Conservation (phyloP, 257 asterid genomes). For the Capsicum pubescens region DNA sequence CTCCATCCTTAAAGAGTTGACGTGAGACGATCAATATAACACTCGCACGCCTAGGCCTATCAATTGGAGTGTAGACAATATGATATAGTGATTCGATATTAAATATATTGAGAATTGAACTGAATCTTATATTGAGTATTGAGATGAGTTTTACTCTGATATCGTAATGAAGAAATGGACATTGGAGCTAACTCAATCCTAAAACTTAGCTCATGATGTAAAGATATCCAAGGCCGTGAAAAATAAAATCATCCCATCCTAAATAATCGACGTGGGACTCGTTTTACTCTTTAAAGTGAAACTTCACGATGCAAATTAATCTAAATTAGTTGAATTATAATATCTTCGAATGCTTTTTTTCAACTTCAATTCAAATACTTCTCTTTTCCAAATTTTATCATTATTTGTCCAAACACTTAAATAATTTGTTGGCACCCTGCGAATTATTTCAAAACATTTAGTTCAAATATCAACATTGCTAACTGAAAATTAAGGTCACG, state of each 20-base stretch:
- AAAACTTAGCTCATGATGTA: neutral
- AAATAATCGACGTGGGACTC: too few relatives aligned
- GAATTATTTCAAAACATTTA: neutral
- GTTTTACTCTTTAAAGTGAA: neutral
- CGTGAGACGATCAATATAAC: neutral
- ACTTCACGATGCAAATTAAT: neutral
- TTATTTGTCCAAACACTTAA: neutral
- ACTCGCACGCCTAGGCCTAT: neutral
- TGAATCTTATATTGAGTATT: neutral
- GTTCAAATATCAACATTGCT: neutral
- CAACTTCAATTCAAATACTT: neutral
- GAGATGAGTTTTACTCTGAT: neutral
- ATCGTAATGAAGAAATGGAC: neutral
- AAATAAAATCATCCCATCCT: too few relatives aligned
- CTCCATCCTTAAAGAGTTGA: neutral
- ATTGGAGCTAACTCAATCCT: neutral
- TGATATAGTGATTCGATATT: neutral
- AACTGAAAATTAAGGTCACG: slow-evolving; percentile 9
- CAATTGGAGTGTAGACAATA: neutral
- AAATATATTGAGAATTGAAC: neutral
- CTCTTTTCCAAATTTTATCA: neutral
- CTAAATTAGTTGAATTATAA: neutral
- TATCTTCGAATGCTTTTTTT: neutral
- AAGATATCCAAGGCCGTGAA: too few relatives aligned
- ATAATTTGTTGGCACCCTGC: neutral